Percentiles rank a stretch among this genome's conserved stretches.
These are phyloP conservation scores for Diospyros kaki DNA, from an alignment of 148 eudicot species.

Conservation along the genomic window DNA sequence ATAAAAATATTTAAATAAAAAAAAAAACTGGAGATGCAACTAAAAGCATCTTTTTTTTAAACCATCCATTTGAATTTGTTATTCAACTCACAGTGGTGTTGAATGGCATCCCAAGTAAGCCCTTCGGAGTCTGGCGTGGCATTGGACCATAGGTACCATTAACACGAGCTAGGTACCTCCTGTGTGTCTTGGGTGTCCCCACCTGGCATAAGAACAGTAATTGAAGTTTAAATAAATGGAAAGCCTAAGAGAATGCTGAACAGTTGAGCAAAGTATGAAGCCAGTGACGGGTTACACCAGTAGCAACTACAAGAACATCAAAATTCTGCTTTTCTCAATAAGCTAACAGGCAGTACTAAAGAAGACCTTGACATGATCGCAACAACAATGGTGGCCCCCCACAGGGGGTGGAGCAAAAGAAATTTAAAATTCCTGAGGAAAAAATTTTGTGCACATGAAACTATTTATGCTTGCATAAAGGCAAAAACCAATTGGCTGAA, in stretches of 20 bases:
- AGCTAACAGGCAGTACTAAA: not conserved
- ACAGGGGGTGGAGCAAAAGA: not conserved
- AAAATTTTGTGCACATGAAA: not conserved
- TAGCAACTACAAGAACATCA: not conserved
- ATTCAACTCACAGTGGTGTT: conserved; percentile 79
- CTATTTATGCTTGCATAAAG: not conserved
- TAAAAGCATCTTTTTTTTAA: not conserved
- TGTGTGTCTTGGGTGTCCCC: conserved; percentile 92
- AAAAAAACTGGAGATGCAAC: not conserved
- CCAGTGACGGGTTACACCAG: not conserved
- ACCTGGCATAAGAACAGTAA: conserved; percentile 40
- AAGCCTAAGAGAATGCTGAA: conserved; percentile 7
- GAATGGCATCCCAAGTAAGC: conserved; percentile 95
- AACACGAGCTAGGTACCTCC: conserved; percentile 95
- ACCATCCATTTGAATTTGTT: not conserved
- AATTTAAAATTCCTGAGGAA: not conserved
- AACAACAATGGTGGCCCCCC: not conserved
- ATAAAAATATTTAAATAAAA: conserved; percentile 5
- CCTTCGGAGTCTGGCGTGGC: conserved; percentile 73
- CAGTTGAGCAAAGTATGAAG: not conserved
- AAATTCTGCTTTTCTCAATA: not conserved
- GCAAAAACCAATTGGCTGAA: not conserved
- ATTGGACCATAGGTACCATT: conserved; percentile 97
- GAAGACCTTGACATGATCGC: not conserved
- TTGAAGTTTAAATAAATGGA: not conserved